These are phyloP conservation scores for Juncus effusus DNA, from an alignment of 176 grass and related monocot genomes.

Conservation along the genomic window DNA sequence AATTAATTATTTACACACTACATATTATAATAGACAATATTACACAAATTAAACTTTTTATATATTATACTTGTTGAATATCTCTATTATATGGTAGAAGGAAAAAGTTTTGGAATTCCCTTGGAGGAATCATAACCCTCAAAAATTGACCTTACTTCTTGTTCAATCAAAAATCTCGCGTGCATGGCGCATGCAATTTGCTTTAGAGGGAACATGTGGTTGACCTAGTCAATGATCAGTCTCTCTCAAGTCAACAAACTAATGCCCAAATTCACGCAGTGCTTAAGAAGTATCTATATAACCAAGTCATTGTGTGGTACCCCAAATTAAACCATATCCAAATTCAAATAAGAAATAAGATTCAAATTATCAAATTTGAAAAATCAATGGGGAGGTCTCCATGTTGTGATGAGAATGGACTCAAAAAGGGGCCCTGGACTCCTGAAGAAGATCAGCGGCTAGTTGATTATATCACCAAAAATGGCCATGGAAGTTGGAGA, in stretches of 20 bases:
- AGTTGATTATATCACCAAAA: constrained; percentile 55
- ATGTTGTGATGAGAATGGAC: constrained; percentile 54
- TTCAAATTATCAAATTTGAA: too few species aligned
- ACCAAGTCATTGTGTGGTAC: background rate
- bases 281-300: constrained; percentile 17
- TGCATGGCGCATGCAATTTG: background rate
- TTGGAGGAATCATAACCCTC: background rate
- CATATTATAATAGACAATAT: background rate
- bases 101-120: background rate
- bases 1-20: background rate
- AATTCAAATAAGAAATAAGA: constrained; percentile 32
- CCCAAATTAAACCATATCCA: background rate
- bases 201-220: constrained; percentile 14
- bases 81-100: background rate
- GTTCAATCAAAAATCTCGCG: background rate
- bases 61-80: background rate
- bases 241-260: constrained; percentile 20
- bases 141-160: background rate
- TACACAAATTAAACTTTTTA: background rate
- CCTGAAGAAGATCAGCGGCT: constrained; percentile 78
- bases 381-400: constrained; percentile 65
- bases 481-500: constrained; percentile 85
- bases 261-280: background rate
- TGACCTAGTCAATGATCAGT: constrained; percentile 31
- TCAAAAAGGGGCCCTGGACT: constrained; percentile 86